Evolutionary conservation across 2,329 filamentous ascomycete genomes (phyloP).

Genomic region (Byssochlamys sp.): DNA sequence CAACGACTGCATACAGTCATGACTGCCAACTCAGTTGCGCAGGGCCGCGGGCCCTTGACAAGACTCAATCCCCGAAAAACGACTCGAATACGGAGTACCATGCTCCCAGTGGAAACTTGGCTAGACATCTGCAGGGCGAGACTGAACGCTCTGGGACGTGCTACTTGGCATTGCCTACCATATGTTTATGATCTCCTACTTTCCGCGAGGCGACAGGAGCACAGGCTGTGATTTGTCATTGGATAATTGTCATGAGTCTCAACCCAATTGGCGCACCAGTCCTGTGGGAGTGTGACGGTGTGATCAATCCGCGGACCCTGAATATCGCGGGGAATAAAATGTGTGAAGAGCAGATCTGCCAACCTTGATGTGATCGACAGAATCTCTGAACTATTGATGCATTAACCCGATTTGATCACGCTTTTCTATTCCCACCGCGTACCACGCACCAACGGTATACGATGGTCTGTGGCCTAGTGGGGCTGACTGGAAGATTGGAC

Average conservation of each 20-base stretch:
- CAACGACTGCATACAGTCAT: background rate
- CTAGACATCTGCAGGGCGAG: background rate
- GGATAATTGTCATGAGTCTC: background rate
- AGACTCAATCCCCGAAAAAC: background rate
- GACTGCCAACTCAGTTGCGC: background rate
- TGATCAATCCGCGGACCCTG: background rate
- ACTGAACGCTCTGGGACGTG: background rate
- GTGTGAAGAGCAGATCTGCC: constrained; percentile 17
- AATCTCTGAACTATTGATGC: constrained; percentile 32
- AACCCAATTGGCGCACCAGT: background rate
- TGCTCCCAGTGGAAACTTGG: background rate
- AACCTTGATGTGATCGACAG: constrained; percentile 23
- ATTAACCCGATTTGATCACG: constrained; percentile 22
- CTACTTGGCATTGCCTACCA: background rate
- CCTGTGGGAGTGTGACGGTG: background rate
- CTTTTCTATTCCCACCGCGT: background rate
- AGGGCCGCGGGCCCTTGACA: background rate
- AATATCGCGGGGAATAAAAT: background rate
- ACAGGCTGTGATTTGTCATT: background rate
- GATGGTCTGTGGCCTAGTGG: background rate
- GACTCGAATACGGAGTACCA: background rate
- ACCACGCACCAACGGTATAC: background rate
- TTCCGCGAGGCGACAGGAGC: background rate
- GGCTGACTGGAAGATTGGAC: background rate
- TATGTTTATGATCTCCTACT: background rate